Base-by-base conservation (phyloP, 192 early-diverging fungal species). In the Endogone sp. region DNA sequence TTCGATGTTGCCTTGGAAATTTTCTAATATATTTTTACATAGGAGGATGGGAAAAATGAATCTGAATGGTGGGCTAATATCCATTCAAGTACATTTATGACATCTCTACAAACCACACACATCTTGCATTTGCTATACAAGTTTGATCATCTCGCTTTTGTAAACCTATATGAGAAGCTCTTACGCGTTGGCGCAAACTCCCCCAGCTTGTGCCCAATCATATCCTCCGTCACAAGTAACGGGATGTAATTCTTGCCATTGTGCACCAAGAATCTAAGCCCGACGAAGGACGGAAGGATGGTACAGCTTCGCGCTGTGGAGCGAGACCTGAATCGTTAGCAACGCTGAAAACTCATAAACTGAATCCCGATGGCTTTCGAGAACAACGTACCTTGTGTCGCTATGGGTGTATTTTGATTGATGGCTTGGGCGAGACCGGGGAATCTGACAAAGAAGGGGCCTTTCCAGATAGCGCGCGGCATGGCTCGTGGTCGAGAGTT, bases 141-240 rank as follows among this genome's bases (percentile, higher is more conserved):
- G n/a, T n/a, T n/a, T n/a, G n/a, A n/a, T 85, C 84, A 93, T 63
- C 85, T 88, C 78, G 84, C 85, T 73, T 93, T 93, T 56, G 91
- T 92, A 61, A 89, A 82, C 56, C 89, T 83, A 74, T 92, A 98
- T 16, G 79, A 74, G 72, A 95, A 94, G 66, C 84, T 73, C 80
- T 96, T 94, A 70, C 93, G 83, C 13, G 96, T 97, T 30, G 90
- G 88, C 9, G 94, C 88, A 65, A 98, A 98, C 81, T 98, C 96
- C 66, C 96, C 96, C 24, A 98, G 80, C 75, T 96, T 97, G 76
- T 90, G 90, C 16, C 93, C 93, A 67, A 98, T 89, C 95, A 97
- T 98, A 62, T 94, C 90, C 81, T 97, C 95, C 3, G 86, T 92
- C 26, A 98, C 83, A 10, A 82, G 74, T 24, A 98, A 86, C 4